phyloP scores from a whole-genome alignment of 2,329 filamentous ascomycete species.

The Neoscytalidium dimidiatum region DNA sequence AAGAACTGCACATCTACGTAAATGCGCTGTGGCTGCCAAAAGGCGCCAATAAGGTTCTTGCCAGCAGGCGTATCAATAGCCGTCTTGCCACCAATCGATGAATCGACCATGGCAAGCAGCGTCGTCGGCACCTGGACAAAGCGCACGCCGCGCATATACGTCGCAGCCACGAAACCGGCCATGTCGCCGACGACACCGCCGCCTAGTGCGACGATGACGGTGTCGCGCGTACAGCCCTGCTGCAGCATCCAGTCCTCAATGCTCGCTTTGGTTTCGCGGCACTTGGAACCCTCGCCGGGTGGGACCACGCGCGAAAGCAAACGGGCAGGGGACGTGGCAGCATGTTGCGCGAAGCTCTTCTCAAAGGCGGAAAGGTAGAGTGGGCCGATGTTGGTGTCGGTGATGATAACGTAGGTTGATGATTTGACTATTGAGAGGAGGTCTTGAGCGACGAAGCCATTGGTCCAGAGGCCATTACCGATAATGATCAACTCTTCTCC shows the following conservation, averaged over 20 bases:
- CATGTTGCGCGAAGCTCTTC: constrained; percentile 59
- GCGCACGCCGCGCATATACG: constrained; percentile 95
- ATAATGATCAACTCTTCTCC: constrained; percentile 89
- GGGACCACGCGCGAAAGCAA: constrained; percentile 88
- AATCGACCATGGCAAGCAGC: constrained; percentile 95
- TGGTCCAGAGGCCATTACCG: constrained; percentile 82
- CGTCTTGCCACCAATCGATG: constrained; percentile 96
- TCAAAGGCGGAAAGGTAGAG: constrained; percentile 80
- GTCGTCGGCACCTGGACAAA: constrained; percentile 97
- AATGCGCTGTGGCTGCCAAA: constrained; percentile 93
- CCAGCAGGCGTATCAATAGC: constrained; percentile 95
- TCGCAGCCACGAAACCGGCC: constrained; percentile 95
- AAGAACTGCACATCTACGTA: constrained; percentile 94
- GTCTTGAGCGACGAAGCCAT: constrained; percentile 77
- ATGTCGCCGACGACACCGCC: constrained; percentile 97
- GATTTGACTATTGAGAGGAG: constrained; percentile 74
- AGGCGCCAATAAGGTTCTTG: constrained; percentile 93
- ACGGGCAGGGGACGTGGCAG: constrained; percentile 55
- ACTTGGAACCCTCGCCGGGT: constrained; percentile 92
- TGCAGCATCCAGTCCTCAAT: constrained; percentile 97
- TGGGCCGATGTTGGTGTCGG: constrained; percentile 86
- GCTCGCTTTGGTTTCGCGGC: constrained; percentile 86
- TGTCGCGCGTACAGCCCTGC: constrained; percentile 90
- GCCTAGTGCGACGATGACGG: constrained; percentile 89
- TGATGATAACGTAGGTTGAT: constrained; percentile 94